phyloP scores from a whole-genome alignment of 2,329 filamentous ascomycete genomes.

The Didymosphaeria variabile region DNA sequence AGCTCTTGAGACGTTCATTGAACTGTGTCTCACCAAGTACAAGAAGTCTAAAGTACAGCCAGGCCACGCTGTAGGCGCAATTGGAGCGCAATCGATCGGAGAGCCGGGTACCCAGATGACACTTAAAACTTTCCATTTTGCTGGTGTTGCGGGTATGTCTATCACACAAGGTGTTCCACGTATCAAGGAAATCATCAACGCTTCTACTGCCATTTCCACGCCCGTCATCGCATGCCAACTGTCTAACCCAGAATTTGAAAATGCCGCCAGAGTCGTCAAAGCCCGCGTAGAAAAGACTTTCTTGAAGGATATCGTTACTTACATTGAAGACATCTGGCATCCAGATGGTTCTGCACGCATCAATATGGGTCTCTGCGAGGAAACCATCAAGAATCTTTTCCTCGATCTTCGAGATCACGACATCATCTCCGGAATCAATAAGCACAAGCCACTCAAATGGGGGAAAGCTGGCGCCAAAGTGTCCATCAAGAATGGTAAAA shows the following conservation, averaged over 20 bases:
- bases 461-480: slow-evolving; percentile 69
- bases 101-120: slow-evolving; percentile 99
- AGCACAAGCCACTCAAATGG: slow-evolving; percentile 84
- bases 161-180: slow-evolving; percentile 98
- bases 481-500: slow-evolving; percentile 48
- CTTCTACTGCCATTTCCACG: slow-evolving; percentile 90
- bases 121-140: slow-evolving; percentile 99
- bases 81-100: slow-evolving; percentile 96
- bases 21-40: slow-evolving; percentile 87
- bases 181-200: slow-evolving; percentile 99
- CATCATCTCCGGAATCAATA: slow-evolving; percentile 79
- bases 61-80: slow-evolving; percentile 93
- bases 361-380: slow-evolving; percentile 80
- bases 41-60: slow-evolving; percentile 91
- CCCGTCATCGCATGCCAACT: slow-evolving; percentile 91
- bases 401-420: slow-evolving; percentile 79
- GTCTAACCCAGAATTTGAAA: slow-evolving; percentile 76
- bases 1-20: slow-evolving; percentile 79
- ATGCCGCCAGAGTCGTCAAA: slow-evolving; percentile 89
- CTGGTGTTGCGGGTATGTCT: slow-evolving; percentile 99
- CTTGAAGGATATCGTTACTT: slow-evolving; percentile 80
- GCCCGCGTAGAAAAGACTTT: slow-evolving; percentile 95
- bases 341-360: slow-evolving; percentile 74
- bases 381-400: slow-evolving; percentile 80
- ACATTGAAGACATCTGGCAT: slow-evolving; percentile 90